phyloP scores from a whole-genome alignment of 139 green algal genomes.

The Gonium pectorale region DNA sequence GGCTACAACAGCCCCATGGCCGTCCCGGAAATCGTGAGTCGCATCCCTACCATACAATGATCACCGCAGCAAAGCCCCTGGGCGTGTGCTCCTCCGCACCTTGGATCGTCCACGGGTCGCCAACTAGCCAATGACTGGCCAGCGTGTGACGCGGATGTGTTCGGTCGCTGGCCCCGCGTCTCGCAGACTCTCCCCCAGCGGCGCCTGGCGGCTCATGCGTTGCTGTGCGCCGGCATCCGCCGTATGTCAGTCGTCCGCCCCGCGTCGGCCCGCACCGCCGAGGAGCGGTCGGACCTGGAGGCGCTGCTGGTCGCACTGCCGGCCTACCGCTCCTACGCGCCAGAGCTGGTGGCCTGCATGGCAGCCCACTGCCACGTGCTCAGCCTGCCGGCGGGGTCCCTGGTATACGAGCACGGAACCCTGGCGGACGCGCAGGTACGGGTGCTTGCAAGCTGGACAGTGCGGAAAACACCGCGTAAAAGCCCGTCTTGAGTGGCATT shows the following conservation, averaged over 20 bases:
- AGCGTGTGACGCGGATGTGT: too few relatives aligned
- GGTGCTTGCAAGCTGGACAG: too few relatives aligned
- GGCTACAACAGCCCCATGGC: neutral
- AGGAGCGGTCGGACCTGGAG: constrained; percentile 79
- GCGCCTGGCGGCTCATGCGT: neutral
- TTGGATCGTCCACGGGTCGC: too few relatives aligned
- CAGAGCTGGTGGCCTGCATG: constrained; percentile 4
- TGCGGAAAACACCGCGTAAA: too few relatives aligned
- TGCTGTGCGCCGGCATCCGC: constrained; percentile 27
- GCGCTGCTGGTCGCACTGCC: constrained; percentile 76
- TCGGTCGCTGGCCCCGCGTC: neutral
- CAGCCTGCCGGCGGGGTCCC: neutral
- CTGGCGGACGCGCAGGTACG: constrained; percentile 16
- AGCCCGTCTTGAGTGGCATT: too few relatives aligned
- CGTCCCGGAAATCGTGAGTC: constrained; percentile 3
- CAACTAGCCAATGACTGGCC: too few relatives aligned
- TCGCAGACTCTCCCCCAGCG: neutral
- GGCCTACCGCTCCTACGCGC: neutral
- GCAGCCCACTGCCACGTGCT: neutral
- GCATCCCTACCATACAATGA: neutral
- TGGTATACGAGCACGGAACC: constrained; percentile 27
- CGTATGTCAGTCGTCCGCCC: neutral
- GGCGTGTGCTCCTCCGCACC: too few relatives aligned
- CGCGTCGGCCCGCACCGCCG: neutral
- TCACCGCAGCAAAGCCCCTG: too few relatives aligned